Conservation (phyloP, 768 basidiomycete genomes). For the Lentinus brumalis region DNA sequence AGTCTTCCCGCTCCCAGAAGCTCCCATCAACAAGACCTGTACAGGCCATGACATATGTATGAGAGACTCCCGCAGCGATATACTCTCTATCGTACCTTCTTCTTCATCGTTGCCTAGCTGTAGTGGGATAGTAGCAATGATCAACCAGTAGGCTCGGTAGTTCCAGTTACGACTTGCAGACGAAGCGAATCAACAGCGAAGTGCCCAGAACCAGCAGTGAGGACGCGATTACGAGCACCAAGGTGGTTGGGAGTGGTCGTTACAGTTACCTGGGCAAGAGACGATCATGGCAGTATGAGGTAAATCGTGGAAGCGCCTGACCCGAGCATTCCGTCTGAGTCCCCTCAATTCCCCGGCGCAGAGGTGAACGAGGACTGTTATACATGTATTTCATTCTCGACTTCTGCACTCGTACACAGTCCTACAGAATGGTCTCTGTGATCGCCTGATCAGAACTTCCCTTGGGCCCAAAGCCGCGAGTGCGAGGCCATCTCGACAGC, state of each 20-base stretch:
- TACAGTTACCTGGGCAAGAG: slow-evolving; percentile 4
- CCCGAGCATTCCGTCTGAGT: neutral
- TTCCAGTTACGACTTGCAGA: neutral
- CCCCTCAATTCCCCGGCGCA: neutral
- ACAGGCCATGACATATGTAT: neutral
- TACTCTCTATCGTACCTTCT: slow-evolving; percentile 49
- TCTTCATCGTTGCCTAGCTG: slow-evolving; percentile 45
- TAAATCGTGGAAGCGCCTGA: slow-evolving; percentile 4
- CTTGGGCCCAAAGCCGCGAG: slow-evolving; percentile 66
- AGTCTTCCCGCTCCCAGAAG: slow-evolving; percentile 91
- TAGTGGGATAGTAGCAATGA: neutral
- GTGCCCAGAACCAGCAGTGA: neutral
- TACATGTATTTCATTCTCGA: slow-evolving; percentile 3
- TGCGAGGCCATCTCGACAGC: slow-evolving; percentile 91
- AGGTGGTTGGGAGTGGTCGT: neutral
- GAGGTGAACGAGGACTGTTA: neutral
- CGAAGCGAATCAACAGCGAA: neutral
- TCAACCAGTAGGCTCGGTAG: neutral
- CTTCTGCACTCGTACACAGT: slow-evolving; percentile 19
- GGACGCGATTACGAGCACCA: neutral
- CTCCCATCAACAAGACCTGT: slow-evolving; percentile 97
- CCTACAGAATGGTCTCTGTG: slow-evolving; percentile 9
- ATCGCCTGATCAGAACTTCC: slow-evolving; percentile 50
- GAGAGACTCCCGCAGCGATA: neutral
- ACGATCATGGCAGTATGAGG: slow-evolving; percentile 19